Conservation (phyloP, 306 rosid genomes). For the Quercus dentata region DNA sequence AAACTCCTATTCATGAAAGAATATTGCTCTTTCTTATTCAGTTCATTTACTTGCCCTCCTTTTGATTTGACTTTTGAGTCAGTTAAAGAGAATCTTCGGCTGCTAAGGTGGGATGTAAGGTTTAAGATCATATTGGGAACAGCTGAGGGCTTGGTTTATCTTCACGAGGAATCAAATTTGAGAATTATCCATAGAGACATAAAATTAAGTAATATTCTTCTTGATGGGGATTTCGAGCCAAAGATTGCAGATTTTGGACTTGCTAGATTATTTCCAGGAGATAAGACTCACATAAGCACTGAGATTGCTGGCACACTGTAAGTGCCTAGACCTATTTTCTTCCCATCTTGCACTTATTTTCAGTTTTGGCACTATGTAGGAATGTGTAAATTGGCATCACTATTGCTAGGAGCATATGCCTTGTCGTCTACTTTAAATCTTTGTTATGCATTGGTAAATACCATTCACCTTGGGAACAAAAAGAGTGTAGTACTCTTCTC, state of each 20-base stretch:
- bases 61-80: not conserved
- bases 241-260: conserved; percentile 79
- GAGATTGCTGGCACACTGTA: conserved; percentile 44
- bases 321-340: not conserved
- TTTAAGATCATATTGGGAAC: conserved; percentile 36
- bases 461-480: not conserved
- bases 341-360: no score
- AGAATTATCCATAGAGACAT: conserved; percentile 74
- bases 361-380: no score
- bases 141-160: conserved; percentile 67
- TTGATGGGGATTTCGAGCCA: conserved; percentile 47
- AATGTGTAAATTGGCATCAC: not conserved
- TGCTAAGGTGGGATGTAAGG: conserved; percentile 35
- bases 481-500: no score
- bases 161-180: conserved; percentile 55
- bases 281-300: conserved; percentile 42
- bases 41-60: not conserved
- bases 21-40: not conserved
- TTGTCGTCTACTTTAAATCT: not conserved
- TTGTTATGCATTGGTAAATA: not conserved
- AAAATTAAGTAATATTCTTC: conserved; percentile 56
- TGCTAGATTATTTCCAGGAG: conserved; percentile 57
- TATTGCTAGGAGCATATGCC: not conserved
- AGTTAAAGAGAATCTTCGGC: conserved; percentile 14
- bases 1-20: not conserved